Evolutionary conservation across 2,329 filamentous ascomycete species (phyloP), one percentile per base, ranked within the genome.

Genomic region (Trichophyton schoenleinii): DNA sequence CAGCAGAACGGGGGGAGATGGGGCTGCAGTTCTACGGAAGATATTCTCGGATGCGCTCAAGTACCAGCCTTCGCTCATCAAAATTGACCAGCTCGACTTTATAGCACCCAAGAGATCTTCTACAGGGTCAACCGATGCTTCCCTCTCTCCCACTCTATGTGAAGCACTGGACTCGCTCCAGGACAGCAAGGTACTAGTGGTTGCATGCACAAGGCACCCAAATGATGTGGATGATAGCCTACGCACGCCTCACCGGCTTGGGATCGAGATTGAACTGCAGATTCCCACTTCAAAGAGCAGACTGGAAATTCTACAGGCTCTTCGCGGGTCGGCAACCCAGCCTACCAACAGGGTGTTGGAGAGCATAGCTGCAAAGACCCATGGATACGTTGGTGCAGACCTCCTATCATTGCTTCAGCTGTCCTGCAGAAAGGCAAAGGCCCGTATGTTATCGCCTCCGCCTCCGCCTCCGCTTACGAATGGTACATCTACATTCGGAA

Each of bases 301-400:
- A 44, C 82, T 84, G 57, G 85, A 89, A 34, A 95, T 96, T 11
- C 73, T 96, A 22, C 80, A 83, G 34, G 83, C 82, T 5, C 77
- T 88, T 62, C 70, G 74, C 53, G 74, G 70, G 62, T 75, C 83
- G 53, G 75, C 70, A n/a, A 68, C 78, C 2, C 79, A 77, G 7
- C 76, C 77, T 7, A 77, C 73, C 60, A 78, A 86, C 2, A 73
- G 74, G 1, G 75, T 84, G 8, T 74, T 90, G 18, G 74, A 79
- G 3, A 75, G 79, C 18, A 75, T 95, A 49, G 87, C 87, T 48
- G 83, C 88, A 64, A 83, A 84, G 61, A 95, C 91, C 0, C 91
- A 96, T 69, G 92, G 91, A 3, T 96, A 89, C 72, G 95, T 89
- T 36, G 87, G 88, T 3, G 81, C 82, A 1, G 91, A 96, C 70